Conservation (phyloP, 2,329 filamentous ascomycete genomes). For the Scedosporium apiospermum region DNA sequence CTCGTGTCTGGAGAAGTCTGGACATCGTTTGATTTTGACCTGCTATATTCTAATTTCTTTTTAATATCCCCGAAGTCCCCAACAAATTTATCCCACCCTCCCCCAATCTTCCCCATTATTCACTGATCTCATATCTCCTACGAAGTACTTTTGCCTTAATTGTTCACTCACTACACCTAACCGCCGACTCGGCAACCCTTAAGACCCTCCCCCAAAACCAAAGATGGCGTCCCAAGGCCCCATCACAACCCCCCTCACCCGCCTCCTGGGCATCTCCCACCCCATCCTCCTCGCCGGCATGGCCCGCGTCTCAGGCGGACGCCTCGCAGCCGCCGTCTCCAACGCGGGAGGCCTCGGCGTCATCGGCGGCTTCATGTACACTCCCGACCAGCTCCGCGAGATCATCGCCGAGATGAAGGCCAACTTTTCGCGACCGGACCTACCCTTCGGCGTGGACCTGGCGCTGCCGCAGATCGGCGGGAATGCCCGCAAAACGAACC, state of each 20-base stretch:
- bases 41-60: neutral
- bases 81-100: too few species aligned
- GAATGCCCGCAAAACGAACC: slow-evolving; percentile 77
- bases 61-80: neutral
- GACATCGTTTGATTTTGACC: neutral
- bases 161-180: neutral
- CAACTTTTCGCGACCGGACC: slow-evolving; percentile 51
- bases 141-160: neutral
- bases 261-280: slow-evolving; percentile 73
- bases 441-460: slow-evolving; percentile 87
- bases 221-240: slow-evolving; percentile 35
- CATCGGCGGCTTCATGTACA: slow-evolving; percentile 64
- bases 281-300: slow-evolving; percentile 90
- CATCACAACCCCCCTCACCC: slow-evolving; percentile 69
- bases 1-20: neutral
- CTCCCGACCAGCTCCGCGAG: slow-evolving; percentile 60
- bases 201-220: neutral
- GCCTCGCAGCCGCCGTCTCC: slow-evolving; percentile 75
- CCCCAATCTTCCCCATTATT: neutral
- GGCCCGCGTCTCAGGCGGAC: slow-evolving; percentile 73
- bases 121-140: neutral
- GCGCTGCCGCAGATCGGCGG: slow-evolving; percentile 85
- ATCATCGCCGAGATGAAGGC: slow-evolving; percentile 84
- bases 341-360: slow-evolving; percentile 81
- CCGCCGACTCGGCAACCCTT: neutral